phyloP scores from a whole-genome alignment of 371 early-diverging fungal species.

The Capillidium rhysosporum region DNA sequence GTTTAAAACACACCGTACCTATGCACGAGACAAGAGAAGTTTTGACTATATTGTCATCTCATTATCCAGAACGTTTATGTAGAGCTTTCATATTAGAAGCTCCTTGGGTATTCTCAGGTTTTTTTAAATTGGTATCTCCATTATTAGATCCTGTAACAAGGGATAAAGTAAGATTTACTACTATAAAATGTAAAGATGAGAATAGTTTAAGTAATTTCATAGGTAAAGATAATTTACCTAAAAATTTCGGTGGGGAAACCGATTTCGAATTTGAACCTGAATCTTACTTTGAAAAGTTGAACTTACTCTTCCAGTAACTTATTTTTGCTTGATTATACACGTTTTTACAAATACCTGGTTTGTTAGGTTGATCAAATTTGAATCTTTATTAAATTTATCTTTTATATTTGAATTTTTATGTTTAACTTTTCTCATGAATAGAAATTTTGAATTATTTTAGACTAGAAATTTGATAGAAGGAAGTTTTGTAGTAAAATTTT shows the following conservation, averaged over 20 bases:
- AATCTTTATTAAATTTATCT: too few species aligned
- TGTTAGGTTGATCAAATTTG: too few species aligned
- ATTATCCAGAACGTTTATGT: conserved; percentile 73
- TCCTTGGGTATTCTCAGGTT: conserved; percentile 69
- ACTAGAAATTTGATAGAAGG: too few species aligned
- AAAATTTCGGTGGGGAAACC: not conserved
- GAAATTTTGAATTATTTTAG: too few species aligned
- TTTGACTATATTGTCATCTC: conserved; percentile 49
- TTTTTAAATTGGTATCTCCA: conserved; percentile 59
- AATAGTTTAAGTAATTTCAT: not conserved
- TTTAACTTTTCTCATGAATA: too few species aligned
- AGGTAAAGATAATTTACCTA: not conserved
- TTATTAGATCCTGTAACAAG: conserved; percentile 85
- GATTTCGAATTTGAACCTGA: not conserved
- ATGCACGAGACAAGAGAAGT: conserved; percentile 52
- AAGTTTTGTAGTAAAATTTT: too few species aligned
- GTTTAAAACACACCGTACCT: conserved; percentile 45
- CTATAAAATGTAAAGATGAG: conserved; percentile 20
- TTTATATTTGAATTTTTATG: too few species aligned
- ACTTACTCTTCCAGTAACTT: too few species aligned
- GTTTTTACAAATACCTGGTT: too few species aligned
- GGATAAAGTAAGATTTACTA: conserved; percentile 65
- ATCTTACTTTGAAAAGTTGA: not conserved
- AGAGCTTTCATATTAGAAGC: conserved; percentile 39
- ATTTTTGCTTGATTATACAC: too few species aligned